These are phyloP conservation scores for Wallacemonas sp. DNA, from an alignment of 208 protist genomes.

Conservation along the genomic window DNA sequence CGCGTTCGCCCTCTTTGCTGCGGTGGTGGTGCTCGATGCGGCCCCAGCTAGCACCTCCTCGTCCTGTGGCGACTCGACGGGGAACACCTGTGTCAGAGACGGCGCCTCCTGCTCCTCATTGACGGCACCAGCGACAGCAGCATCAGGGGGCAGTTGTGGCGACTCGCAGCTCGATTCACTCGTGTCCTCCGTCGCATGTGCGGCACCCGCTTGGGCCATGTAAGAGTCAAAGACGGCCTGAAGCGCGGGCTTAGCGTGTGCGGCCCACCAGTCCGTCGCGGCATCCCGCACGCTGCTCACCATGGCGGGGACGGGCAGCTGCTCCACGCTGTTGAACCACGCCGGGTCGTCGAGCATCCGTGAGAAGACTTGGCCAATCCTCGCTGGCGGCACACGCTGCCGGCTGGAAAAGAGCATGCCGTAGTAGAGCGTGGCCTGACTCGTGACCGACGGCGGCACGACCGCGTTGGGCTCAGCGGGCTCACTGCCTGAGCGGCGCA, in stretches of 20 bases:
- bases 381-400: not conserved
- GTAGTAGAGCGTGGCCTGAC: slow-evolving; percentile 11
- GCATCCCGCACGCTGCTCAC: slow-evolving; percentile 55
- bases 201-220: not conserved
- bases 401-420: slow-evolving; percentile 11
- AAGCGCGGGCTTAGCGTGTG: slow-evolving; percentile 36
- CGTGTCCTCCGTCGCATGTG: not conserved
- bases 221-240: not conserved
- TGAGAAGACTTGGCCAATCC: slow-evolving; percentile 31
- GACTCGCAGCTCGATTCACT: not conserved
- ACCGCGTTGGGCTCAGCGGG: slow-evolving; percentile 1
- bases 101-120: too few species aligned
- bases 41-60: not conserved
- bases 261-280: slow-evolving; percentile 61
- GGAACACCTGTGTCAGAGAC: not conserved
- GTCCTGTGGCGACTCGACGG: not conserved
- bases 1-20: too few species aligned
- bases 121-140: too few species aligned
- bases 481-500: not conserved
- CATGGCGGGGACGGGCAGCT: slow-evolving; percentile 40
- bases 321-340: slow-evolving; percentile 63
- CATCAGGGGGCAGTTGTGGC: too few species aligned
- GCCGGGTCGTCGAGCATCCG: slow-evolving; percentile 64
- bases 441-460: slow-evolving; percentile 4
- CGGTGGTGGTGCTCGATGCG: too few species aligned